Evolutionary conservation across 2,329 filamentous ascomycete species (phyloP).

Genomic region (Aspergillus ibericus): DNA sequence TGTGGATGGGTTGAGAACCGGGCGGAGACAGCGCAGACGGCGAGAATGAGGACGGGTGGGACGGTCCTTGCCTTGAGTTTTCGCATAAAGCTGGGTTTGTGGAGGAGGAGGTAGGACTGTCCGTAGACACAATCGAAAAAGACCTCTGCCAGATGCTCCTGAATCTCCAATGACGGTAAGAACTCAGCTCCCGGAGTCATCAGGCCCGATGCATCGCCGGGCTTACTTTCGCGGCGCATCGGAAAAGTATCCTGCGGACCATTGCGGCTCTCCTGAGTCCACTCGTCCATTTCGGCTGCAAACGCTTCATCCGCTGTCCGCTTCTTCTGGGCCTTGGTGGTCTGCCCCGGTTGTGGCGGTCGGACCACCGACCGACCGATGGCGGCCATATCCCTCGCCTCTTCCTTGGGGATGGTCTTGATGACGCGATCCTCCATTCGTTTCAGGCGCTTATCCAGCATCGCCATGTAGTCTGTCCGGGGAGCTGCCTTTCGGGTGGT

Average conservation of each 20-base stretch:
- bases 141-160: slow-evolving; percentile 88
- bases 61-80: slow-evolving; percentile 72
- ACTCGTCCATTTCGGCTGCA: slow-evolving; percentile 74
- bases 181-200: slow-evolving; percentile 79
- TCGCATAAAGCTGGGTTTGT: slow-evolving; percentile 97
- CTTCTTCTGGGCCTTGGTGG: slow-evolving; percentile 68
- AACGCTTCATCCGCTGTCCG: slow-evolving; percentile 85
- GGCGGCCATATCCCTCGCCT: slow-evolving; percentile 65
- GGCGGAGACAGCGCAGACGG: slow-evolving; percentile 92
- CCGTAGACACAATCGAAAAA: slow-evolving; percentile 97
- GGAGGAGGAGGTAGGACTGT: slow-evolving; percentile 88
- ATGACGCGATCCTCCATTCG: slow-evolving; percentile 98
- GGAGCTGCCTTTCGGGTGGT: slow-evolving; percentile 92
- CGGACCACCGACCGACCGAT: slow-evolving; percentile 83
- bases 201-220: slow-evolving; percentile 73
- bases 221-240: slow-evolving; percentile 58
- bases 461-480: slow-evolving; percentile 97
- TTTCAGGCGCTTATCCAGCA: slow-evolving; percentile 93
- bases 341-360: slow-evolving; percentile 65
- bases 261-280: slow-evolving; percentile 65
- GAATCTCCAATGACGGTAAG: slow-evolving; percentile 80
- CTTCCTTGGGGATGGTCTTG: slow-evolving; percentile 87
- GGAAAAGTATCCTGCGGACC: slow-evolving; percentile 52
- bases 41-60: slow-evolving; percentile 87
- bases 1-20: slow-evolving; percentile 89